These are phyloP conservation scores for Magnaporthiopsis incrustans DNA, from an alignment of 2,329 filamentous ascomycete species.

Conservation along the genomic window DNA sequence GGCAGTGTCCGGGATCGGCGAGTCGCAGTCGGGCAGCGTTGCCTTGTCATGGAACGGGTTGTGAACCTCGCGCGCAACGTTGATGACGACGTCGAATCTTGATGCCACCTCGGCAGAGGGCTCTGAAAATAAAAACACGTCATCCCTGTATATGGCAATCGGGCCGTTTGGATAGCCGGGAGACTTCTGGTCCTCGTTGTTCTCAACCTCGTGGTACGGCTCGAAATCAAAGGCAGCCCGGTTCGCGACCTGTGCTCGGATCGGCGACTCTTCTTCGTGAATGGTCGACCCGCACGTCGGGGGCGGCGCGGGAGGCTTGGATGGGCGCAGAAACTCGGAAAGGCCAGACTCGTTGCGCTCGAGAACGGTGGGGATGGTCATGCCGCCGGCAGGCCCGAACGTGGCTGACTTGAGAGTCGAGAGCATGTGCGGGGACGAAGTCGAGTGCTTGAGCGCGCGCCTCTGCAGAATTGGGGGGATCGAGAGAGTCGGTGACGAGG, in stretches of 20 bases:
- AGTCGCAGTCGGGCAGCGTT: slow-evolving; percentile 26
- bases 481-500: slow-evolving; percentile 38
- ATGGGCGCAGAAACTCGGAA: slow-evolving; percentile 49
- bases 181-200: slow-evolving; percentile 71
- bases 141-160: slow-evolving; percentile 71
- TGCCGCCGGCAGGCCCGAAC: slow-evolving; percentile 53
- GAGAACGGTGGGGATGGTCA: slow-evolving; percentile 54
- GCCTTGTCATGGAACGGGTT: slow-evolving; percentile 55
- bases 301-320: slow-evolving; percentile 28
- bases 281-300: slow-evolving; percentile 34
- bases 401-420: slow-evolving; percentile 49
- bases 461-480: slow-evolving; percentile 53
- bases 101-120: slow-evolving; percentile 70
- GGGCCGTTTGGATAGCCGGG: slow-evolving; percentile 77
- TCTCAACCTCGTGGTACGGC: slow-evolving; percentile 57
- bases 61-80: slow-evolving; percentile 72
- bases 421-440: slow-evolving; percentile 60
- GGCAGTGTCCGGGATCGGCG: slow-evolving; percentile 47
- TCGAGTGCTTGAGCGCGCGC: slow-evolving; percentile 57
- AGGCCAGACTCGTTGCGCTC: slow-evolving; percentile 53
- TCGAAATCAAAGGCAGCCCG: slow-evolving; percentile 50
- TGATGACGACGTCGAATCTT: slow-evolving; percentile 74
- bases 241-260: slow-evolving; percentile 54
- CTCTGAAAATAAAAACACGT: slow-evolving; percentile 72
- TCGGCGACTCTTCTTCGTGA: slow-evolving; percentile 48